Conservation (phyloP, 2,329 filamentous ascomycete genomes). For the Lecanicillium sp. region DNA sequence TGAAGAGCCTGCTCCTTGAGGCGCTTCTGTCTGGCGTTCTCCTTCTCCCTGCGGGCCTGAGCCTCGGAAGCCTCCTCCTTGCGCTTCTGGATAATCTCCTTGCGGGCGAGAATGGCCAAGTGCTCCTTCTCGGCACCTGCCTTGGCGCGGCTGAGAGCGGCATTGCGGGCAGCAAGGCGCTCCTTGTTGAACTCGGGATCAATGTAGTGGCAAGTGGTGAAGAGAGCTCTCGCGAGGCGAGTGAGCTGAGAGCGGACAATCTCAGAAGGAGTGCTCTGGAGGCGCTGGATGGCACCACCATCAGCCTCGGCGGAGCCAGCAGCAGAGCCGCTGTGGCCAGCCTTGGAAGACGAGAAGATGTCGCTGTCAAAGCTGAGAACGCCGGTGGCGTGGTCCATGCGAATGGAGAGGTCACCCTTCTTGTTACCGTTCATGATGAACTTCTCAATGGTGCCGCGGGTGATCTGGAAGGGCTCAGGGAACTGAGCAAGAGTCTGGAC, state of each 20-base stretch:
- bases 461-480: constrained; percentile 93
- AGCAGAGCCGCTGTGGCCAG: constrained; percentile 74
- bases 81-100: constrained; percentile 90
- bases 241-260: constrained; percentile 94
- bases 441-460: constrained; percentile 88
- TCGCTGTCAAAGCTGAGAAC: constrained; percentile 97
- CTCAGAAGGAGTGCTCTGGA: constrained; percentile 96
- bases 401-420: constrained; percentile 95
- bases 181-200: constrained; percentile 83
- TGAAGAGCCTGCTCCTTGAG: constrained; percentile 81
- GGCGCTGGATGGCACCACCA: constrained; percentile 77
- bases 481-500: constrained; percentile 92
- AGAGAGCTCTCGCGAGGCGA: constrained; percentile 83
- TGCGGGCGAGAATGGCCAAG: constrained; percentile 73
- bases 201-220: constrained; percentile 92
- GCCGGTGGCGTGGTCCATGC: constrained; percentile 90
- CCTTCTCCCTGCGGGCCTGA: constrained; percentile 81
- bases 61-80: constrained; percentile 92
- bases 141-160: constrained; percentile 74
- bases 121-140: constrained; percentile 91
- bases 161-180: constrained; percentile 70
- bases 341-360: constrained; percentile 95
- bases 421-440: constrained; percentile 99
- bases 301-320: constrained; percentile 86
- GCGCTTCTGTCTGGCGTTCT: constrained; percentile 83